Base-by-base conservation (phyloP, 2,329 filamentous ascomycete species). In the Xylaria sp. region DNA sequence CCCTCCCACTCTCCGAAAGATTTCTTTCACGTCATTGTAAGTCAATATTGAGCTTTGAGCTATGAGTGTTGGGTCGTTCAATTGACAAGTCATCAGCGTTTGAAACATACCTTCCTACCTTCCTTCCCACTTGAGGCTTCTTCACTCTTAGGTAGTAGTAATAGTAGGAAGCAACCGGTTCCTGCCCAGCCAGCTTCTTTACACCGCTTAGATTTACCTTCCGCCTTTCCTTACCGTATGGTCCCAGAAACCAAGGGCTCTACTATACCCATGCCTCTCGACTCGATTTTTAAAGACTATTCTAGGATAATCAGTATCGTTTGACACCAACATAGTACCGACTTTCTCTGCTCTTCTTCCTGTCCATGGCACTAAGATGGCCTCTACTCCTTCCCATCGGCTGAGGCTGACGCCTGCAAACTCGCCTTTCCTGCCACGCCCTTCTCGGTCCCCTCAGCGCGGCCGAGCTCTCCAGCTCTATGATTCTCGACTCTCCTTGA, bases 321-420 rank as follows among this genome's bases (percentile, higher is more conserved):
- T 73, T 73, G 72, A 74, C 65, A 33, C 44, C 56, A 10, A 42
- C 65, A 57, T 59, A 59, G 61, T 56, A 36, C 51, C 57, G 58
- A 42, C 51, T 59, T 48, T 56, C 28, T 4, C 53, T 48, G 59
- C 58, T 57, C 66, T 17, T 51, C 66, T 20, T 51, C 61, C 23
- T 31, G 58, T 68, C 83, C 83, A 88, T 88, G 86, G 86, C 83
- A 80, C 78, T 76, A 83, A 80, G 76, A 89, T 89, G 87, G 83
- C 86, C 75, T 83, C 85, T 70, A 88, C 87, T 81, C 87, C 87
- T 69, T 85, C 85, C 76, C 85, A 83, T 76, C 86, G 87, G 77
- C 83, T 92, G 73, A 92, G 89, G 81, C 81, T 91, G 73, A 94
- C 93, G 66, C 92, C 93, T 65, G 90, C 92, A 68, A 93, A 89